Evolutionary conservation across 352 stramenopile genomes (phyloP), one percentile per base, ranked within the genome.

Genomic region (Phytophthora tentaculata): DNA sequence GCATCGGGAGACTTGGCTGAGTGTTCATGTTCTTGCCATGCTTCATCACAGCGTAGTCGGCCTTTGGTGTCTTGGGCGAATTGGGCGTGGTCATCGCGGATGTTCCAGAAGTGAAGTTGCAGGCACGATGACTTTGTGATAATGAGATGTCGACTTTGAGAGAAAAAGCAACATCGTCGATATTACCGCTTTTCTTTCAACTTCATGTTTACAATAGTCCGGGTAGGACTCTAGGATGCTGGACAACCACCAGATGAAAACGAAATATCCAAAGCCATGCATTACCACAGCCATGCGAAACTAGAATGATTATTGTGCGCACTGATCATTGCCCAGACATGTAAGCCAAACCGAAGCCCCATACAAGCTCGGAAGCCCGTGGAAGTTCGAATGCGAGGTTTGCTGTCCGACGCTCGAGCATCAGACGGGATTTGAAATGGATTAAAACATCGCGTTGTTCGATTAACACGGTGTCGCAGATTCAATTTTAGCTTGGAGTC

Each of bases 41-140:
- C 7, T 60, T 51, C 43, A 52, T 35, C 12, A 63, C 24, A 1
- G 57, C 17, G 24, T 67, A 72, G 58, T 72, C 57, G 44, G 64
- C 22, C 28, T 49, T 62, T 24, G 64, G 64, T 14, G 57, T 72
- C 28, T 67, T 67, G 22, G 64, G 64, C 2, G 64, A 72, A 7
- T 67, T 51, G 48, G n/a, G 57, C 3, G 56, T 51, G 13, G 44
- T 26, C 64, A 72, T 68, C 22, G 56, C 35, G 43, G 64, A 29
- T 44, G 60, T 23, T 22, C 22, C 16, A 5, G 14, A 20, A 20
- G 39, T 45, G 5, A 45, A 58, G 50, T 67, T 41, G 32, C 32
- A 3, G 43, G 17, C 20, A 67, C 56, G 43, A 59, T 20, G 44
- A 43, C 23, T 54, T 62, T 72, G 62, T 47, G 41, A 59, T n/a